A percentile compares a stretch with the other conserved stretches of the same genome.
Conservation (phyloP, 208 protist genomes). For the Acanthamoeba triangularis region DNA sequence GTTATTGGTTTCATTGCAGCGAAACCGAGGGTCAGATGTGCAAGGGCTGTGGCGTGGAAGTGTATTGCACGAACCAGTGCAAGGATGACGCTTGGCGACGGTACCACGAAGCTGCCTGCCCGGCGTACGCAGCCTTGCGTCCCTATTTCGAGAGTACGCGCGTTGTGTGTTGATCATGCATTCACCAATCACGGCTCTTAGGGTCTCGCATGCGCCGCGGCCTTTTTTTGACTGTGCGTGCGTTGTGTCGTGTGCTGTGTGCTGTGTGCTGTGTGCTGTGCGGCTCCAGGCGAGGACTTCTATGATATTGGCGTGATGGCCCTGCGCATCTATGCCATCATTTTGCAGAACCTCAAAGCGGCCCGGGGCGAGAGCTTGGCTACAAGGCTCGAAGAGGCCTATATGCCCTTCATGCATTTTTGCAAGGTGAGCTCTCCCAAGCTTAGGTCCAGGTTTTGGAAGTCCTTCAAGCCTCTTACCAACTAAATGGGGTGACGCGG, state of each 20-base stretch:
- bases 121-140: background rate
- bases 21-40: constrained; percentile 2
- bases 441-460: no score
- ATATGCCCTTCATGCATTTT: constrained; percentile 34
- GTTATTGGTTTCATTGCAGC: background rate
- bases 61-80: background rate
- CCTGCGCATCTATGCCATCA: constrained; percentile 32
- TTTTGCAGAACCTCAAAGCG: constrained; percentile 1
- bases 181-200: background rate
- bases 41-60: background rate
- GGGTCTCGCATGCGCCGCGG: background rate
- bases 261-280: no score
- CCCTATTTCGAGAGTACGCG: constrained; percentile 3
- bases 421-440: background rate
- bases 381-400: background rate
- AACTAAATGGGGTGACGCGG: background rate
- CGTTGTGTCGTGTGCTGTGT: no score
- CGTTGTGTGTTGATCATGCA: background rate
- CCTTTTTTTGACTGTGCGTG: background rate
- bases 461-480: background rate
- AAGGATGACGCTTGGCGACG: constrained; percentile 10
- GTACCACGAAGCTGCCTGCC: constrained; percentile 11
- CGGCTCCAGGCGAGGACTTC: background rate
- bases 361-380: background rate
- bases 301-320: constrained; percentile 19